A percentile compares a stretch with the other conserved stretches of the same genome.
Evolutionary conservation across 495 filamentous ascomycete species (phyloP).

Genomic region (Xeromyces bisporus): DNA sequence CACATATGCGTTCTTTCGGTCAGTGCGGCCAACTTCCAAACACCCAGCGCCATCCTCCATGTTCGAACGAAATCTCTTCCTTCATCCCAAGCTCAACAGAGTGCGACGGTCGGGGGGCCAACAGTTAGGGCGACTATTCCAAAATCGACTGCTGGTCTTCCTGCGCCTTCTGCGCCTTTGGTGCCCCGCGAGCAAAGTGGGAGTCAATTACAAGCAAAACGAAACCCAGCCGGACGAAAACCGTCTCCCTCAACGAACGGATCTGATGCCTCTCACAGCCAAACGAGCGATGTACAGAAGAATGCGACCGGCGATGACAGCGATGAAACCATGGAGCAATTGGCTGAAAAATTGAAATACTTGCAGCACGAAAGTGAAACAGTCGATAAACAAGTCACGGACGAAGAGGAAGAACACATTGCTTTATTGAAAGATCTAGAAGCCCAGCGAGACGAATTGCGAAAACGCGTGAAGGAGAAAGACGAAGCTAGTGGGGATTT

Average conservation of each 20-base stretch:
- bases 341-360: conserved; percentile 54
- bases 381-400: conserved; percentile 41
- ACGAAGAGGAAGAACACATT: conserved; percentile 60
- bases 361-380: conserved; percentile 62
- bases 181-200: conserved; percentile 48
- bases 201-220: conserved; percentile 38
- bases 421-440: conserved; percentile 38
- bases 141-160: conserved; percentile 34
- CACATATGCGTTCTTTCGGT: conserved; percentile 82
- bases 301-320: conserved; percentile 12
- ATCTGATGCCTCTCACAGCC: conserved; percentile 25
- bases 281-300: conserved; percentile 23
- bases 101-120: conserved; percentile 24
- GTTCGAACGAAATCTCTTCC: conserved; percentile 50
- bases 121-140: conserved; percentile 28
- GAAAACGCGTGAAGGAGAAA: conserved; percentile 60
- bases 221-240: conserved; percentile 53
- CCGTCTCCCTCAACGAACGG: conserved; percentile 55
- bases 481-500: conserved; percentile 71
- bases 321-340: conserved; percentile 31
- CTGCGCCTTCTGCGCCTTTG: conserved; percentile 32
- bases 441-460: conserved; percentile 55
- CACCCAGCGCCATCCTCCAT: conserved; percentile 68
- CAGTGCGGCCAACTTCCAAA: conserved; percentile 78
- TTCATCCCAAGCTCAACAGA: conserved; percentile 33